Percentiles rank a stretch among this genome's conserved stretches.
These are phyloP conservation scores for Camelina sativa DNA, from an alignment of 345 rosid species.

Conservation along the genomic window DNA sequence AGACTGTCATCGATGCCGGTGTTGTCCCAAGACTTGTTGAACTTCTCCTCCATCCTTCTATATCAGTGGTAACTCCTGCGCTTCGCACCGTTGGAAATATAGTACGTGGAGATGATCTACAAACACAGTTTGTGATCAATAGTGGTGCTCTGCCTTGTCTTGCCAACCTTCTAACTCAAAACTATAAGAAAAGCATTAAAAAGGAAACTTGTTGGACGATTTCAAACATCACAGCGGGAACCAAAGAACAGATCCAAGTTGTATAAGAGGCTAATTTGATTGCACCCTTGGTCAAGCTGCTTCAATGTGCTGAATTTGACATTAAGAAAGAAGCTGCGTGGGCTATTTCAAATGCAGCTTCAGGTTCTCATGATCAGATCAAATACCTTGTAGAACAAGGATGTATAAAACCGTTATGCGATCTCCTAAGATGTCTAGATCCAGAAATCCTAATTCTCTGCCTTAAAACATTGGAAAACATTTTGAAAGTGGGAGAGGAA, in stretches of 20 bases:
- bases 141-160: background rate
- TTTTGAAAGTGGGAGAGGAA: background rate
- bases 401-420: background rate
- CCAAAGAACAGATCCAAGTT: background rate
- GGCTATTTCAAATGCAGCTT: background rate
- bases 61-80: background rate
- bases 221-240: background rate
- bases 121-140: constrained; percentile 2
- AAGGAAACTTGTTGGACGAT: background rate
- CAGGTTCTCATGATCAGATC: background rate
- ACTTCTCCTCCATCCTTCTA: background rate
- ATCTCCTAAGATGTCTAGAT: background rate
- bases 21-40: constrained; percentile 2
- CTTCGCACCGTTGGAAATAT: background rate
- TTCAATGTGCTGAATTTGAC: background rate
- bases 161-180: background rate
- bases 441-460: too few relatives aligned
- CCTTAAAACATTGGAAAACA: too few relatives aligned
- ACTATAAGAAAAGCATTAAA: background rate
- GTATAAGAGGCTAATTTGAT: background rate
- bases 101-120: background rate
- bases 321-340: background rate
- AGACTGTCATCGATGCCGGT: background rate
- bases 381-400: constrained; percentile 1
- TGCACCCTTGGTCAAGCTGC: background rate